Evolutionary conservation across 106 monocot genomes (phyloP), one percentile per base, ranked within the genome.

Genomic region (Vanilla planifolia): DNA sequence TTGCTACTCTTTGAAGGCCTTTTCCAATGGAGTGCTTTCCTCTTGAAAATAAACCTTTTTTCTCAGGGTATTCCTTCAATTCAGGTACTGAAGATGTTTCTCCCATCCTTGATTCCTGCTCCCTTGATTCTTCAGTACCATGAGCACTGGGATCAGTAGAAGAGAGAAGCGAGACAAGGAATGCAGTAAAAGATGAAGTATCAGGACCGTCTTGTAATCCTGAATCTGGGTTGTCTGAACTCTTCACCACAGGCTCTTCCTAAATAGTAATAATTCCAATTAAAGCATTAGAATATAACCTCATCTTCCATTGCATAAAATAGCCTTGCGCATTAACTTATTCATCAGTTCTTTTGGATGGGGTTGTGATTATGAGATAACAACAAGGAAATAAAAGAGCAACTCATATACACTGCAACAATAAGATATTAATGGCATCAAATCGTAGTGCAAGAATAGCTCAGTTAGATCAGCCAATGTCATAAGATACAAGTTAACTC

Each of bases 101-200:
- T 60, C 56, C 48, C 26, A 6, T 61, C 37, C 70, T 71, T 37
- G 7, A 63, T 70, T 76, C 34, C 39, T 55, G n/a, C 44, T 80
- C 79, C 68, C 67, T 62, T 24, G 24, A 43, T 63, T 71, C 68
- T 58, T 82, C 70, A 35, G 63, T 55, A 48, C 56, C 51, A 63
- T 82, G 67, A 50, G 29, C 62, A 46, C 36, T 59, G 43, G 92
- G 51, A 13, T 88, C 77, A 17, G 81, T 61, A 41, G 90, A 79
- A 20, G 90, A 80, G 33, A 99, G 62, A 41, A 99, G 65, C 14
- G 92, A 92, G 22, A 74, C 62, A 15, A 99, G 67, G 64, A 98
- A 99, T 51, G 98, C 98, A 43, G 79, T 75, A 66, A 99, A 92
- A 40, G 98, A 99, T 33, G 98, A 92, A 41, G 92, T 99, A 64